These are phyloP conservation scores for Apiotrichum domesticum DNA, from an alignment of 1,284 basidiomycete species.

Conservation along the genomic window DNA sequence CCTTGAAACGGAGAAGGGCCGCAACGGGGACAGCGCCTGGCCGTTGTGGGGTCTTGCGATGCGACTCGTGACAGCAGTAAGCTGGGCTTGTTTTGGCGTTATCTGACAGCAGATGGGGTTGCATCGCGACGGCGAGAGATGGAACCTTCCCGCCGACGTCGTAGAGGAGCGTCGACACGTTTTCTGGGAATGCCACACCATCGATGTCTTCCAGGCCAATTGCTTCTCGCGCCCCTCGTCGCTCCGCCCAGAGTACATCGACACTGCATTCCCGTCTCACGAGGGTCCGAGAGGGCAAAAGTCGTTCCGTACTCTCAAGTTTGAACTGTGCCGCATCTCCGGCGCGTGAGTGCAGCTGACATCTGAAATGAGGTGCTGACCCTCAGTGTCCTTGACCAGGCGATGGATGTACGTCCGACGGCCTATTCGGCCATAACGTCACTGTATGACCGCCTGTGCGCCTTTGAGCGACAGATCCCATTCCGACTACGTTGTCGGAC, in stretches of 20 bases:
- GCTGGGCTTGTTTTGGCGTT: conserved; percentile 1
- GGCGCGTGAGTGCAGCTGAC: conserved; percentile 12
- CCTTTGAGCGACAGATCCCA: conserved; percentile 19
- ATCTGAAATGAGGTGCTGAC: conserved; percentile 6
- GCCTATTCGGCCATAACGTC: conserved; percentile 3
- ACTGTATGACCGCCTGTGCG: conserved; percentile 7
- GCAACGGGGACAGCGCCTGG: conserved; percentile 38
- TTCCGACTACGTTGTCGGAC: conserved; percentile 22
- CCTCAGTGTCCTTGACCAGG: conserved; percentile 13
- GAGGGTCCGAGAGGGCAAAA: background rate
- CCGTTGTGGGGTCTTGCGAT: conserved; percentile 37
- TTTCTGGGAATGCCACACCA: conserved; percentile 32
- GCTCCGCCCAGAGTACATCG: conserved; percentile 16
- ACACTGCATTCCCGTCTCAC: conserved; percentile 16
- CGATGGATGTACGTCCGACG: conserved; percentile 15
- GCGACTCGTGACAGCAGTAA: conserved; percentile 6
- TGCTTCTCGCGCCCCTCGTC: conserved; percentile 28
- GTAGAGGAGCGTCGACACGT: conserved; percentile 32
- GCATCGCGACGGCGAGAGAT: conserved; percentile 34
- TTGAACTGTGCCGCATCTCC: conserved; percentile 7
- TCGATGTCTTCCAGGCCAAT: conserved; percentile 31
- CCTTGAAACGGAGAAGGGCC: conserved; percentile 29
- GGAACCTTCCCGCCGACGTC: conserved; percentile 28
- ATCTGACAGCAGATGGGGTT: conserved; percentile 36
- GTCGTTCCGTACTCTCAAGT: conserved; percentile 24